Base-by-base conservation (phyloP, 2,329 filamentous ascomycete genomes). In the Pestalotiopsis sp. region DNA sequence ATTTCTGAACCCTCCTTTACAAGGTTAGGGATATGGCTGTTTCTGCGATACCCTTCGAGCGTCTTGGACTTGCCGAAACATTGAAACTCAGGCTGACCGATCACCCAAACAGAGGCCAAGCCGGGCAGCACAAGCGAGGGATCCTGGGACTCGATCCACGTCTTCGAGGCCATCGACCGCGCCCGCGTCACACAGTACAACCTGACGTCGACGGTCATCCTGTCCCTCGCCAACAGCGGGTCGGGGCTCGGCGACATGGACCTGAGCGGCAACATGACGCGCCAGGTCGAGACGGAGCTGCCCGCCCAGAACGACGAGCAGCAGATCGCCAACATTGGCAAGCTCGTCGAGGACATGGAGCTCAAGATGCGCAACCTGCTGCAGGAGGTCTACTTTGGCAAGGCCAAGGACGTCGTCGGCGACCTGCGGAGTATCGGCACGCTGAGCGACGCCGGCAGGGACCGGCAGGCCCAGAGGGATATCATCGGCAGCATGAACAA, bases 351-450 rank as follows among this genome's bases (percentile, higher is more conserved):
- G 86, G 96, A 99, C 81, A 98, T 99, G 96, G 96, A 99, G 84
- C 90, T 98, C 80, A 97, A 98, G 87, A 98, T 99, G 96, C 90
- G 96, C 73, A 99, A 99, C 82, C 82, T 98, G 81, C 85, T 99
- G 80, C 95, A 99, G 86, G 96, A 99, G 83, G 96, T 99, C 64
- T 99, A 99, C 84, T 99, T 99, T 83, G 96, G 96, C 79, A 99
- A 99, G 86, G 95, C 96, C 67, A 98, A 97, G 88, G 96, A 99
- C 82, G 94, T 99, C 3, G 95, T 99, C 3, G 96, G 95, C 67
- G 95, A 99, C 80, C 83, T 99, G 81, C 89, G 96, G 80, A 98
- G 95, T 82, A 88, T 97, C 72, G 90, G 90, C 65, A 91, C 92
- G 71, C 83, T 98, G 80, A 97, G 93, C 72, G 94, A 97, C 82